Percentiles rank a stretch among this genome's conserved stretches.
Evolutionary conservation across 2,329 filamentous ascomycete genomes (phyloP).

Genomic region (Thelonectria rubi): DNA sequence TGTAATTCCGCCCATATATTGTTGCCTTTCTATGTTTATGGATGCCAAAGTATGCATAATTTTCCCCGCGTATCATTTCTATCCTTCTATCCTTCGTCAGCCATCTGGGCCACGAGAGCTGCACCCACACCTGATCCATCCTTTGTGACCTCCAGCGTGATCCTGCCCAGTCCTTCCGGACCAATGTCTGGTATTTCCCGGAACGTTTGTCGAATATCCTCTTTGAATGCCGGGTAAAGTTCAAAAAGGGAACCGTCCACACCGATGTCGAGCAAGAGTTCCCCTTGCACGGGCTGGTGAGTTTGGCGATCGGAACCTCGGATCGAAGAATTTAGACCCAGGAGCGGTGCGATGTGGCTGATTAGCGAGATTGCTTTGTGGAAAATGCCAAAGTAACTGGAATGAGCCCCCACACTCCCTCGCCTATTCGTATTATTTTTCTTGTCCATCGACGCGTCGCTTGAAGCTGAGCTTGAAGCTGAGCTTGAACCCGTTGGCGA

Average conservation of each 20-base stretch:
- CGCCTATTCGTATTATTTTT: neutral
- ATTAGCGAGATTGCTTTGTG: neutral
- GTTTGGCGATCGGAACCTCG: neutral
- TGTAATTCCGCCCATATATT: too few relatives aligned
- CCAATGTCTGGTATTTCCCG: slow-evolving; percentile 51
- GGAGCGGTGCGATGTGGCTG: neutral
- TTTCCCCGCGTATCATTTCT: neutral
- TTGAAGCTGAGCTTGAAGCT: neutral
- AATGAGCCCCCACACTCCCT: neutral
- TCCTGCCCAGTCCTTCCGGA: slow-evolving; percentile 66
- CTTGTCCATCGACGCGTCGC: neutral
- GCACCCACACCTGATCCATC: slow-evolving; percentile 78
- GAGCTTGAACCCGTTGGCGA: neutral
- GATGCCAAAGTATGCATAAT: neutral
- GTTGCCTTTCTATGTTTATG: neutral
- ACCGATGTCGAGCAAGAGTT: slow-evolving; percentile 64
- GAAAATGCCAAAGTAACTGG: neutral
- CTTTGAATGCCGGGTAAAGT: slow-evolving; percentile 76
- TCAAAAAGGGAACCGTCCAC: slow-evolving; percentile 78
- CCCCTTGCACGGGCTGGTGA: neutral
- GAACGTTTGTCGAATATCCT: slow-evolving; percentile 70
- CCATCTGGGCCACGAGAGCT: slow-evolving; percentile 63
- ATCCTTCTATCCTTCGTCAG: neutral
- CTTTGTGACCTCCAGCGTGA: slow-evolving; percentile 76
- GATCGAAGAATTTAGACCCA: neutral